Conservation (phyloP, 805 yeast genomes). For the Lipomyces starkeyi region DNA sequence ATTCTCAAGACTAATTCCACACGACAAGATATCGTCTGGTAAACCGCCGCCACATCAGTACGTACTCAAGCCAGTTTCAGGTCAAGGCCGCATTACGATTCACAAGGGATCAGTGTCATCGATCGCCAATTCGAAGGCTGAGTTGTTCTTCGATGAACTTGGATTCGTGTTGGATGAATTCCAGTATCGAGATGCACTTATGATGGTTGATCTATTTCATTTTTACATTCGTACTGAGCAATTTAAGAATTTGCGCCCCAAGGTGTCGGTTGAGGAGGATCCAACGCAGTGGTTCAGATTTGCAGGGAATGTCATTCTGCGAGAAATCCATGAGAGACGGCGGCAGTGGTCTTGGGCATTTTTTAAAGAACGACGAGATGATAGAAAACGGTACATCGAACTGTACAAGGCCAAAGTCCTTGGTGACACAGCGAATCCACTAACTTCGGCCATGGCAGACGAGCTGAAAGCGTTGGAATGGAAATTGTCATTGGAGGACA, state of each 20-base stretch:
- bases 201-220: constrained; percentile 81
- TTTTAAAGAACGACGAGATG: constrained; percentile 71
- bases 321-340: constrained; percentile 81
- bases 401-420: constrained; percentile 69
- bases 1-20: constrained; percentile 20
- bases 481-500: constrained; percentile 72
- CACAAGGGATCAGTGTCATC: constrained; percentile 73
- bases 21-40: constrained; percentile 5
- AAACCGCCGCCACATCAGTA: constrained; percentile 45
- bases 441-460: constrained; percentile 41
- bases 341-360: constrained; percentile 89
- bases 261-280: constrained; percentile 55
- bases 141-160: constrained; percentile 83
- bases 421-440: constrained; percentile 39
- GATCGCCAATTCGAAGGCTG: constrained; percentile 72
- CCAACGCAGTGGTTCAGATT: constrained; percentile 84
- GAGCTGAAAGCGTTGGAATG: constrained; percentile 62
- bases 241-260: constrained; percentile 74
- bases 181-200: constrained; percentile 81
- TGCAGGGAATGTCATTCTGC: constrained; percentile 74
- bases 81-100: constrained; percentile 79
- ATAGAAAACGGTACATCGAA: constrained; percentile 67
- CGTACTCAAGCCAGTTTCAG: constrained; percentile 85
- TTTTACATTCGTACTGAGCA: constrained; percentile 77
- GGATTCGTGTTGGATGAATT: constrained; percentile 83